Conservation (phyloP, 2,329 filamentous ascomycete species). For the Stagonosporopsis chrysanthemi region DNA sequence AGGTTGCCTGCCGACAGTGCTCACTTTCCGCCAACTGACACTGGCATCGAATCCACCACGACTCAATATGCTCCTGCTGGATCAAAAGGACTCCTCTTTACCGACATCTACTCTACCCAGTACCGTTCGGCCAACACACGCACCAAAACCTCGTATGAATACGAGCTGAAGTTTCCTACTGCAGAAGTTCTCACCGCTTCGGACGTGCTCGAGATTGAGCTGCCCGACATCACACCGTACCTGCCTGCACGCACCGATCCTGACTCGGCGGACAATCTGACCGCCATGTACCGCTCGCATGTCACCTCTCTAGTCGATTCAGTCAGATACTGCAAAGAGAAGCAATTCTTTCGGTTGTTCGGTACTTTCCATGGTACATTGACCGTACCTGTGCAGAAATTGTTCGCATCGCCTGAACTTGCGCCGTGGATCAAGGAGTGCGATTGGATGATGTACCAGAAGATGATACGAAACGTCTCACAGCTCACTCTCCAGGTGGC, state of each 20-base stretch:
- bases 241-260: conserved; percentile 82
- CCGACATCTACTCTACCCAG: conserved; percentile 55
- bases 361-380: conserved; percentile 95
- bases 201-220: conserved; percentile 73
- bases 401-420: conserved; percentile 81
- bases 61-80: conserved; percentile 46
- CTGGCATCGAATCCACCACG: conserved; percentile 37
- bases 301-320: conserved; percentile 95
- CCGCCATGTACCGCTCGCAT: conserved; percentile 89
- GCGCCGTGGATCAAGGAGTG: conserved; percentile 95
- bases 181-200: conserved; percentile 63
- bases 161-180: conserved; percentile 68
- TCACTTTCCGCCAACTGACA: conserved; percentile 52
- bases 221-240: conserved; percentile 88
- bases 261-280: conserved; percentile 84
- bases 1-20: conserved; percentile 58
- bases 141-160: conserved; percentile 65
- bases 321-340: conserved; percentile 94
- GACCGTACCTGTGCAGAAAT: conserved; percentile 93
- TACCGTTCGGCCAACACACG: conserved; percentile 48
- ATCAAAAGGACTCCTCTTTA: conserved; percentile 56
- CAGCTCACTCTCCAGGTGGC: conserved; percentile 91
- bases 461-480: conserved; percentile 91
- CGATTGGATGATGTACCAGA: conserved; percentile 94
- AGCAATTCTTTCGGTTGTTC: conserved; percentile 94